Evolutionary conservation across 192 early-diverging fungal genomes (phyloP), one percentile per base, ranked within the genome.

Genomic region (Spinellus fusiger): DNA sequence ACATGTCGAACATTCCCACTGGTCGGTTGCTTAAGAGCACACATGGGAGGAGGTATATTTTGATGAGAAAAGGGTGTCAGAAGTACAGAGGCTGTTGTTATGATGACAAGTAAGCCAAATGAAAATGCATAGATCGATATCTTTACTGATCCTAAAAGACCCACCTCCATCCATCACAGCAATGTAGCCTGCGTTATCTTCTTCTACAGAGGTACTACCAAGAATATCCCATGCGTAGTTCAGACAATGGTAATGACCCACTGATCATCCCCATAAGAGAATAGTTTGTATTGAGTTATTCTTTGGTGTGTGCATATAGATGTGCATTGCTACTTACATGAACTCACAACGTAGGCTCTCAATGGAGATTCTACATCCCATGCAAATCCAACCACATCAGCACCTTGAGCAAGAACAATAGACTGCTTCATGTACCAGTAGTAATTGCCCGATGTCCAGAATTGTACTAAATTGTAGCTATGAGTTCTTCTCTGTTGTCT

Each of bases 41-140:
- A 75, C 95, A 97, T 96, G n/a, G 96, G 96, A 29, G 96, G 96
- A 33, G 96, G 96, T 25, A 96, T 87, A 66, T 95, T 96, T 56
- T 84, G 80, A 53, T 84, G 73, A 54, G 75, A 69, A 66, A 95
- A 93, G 5, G 93, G 91, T 5, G 93, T 95, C 31, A 94, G 58
- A 23, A 84, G 67, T 1, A 85, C 31, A 10, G 68, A 68, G 33
- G 69, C 79, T 64, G n/a, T n/a, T n/a, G n/a, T n/a, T n/a, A n/a
- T n/a, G n/a, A n/a, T n/a, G n/a, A n/a, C n/a, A 62, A 34, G 28
- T 1, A 7, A 26, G 16, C 3, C 22, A 6, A 57, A 4, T 22
- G 20, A 35, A 54, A 38, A 29, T 23, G 26, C 26, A 23, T 13
- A 56, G 22, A 4, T 18, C n/a, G 16, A 8, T 59, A 10, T 46